Conservation (phyloP, 257 asterid genomes). For the Cruciata laevipes region DNA sequence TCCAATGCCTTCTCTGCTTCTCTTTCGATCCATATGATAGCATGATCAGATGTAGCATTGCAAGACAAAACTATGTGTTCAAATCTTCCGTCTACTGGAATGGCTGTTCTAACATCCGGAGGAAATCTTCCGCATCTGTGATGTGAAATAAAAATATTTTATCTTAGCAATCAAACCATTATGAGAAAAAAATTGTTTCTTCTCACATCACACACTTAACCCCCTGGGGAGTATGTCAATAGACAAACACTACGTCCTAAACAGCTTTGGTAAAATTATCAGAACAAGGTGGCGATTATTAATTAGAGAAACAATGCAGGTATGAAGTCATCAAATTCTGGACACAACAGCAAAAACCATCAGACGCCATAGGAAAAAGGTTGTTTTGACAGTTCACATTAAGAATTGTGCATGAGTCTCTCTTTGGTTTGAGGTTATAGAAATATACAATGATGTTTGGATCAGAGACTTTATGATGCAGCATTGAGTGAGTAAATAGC, state of each 20-base stretch:
- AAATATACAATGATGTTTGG: neutral
- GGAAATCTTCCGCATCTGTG: constrained; percentile 92
- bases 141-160: neutral
- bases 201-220: too few species aligned
- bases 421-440: neutral
- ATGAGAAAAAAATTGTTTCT: neutral
- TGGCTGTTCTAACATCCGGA: constrained; percentile 92
- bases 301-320: neutral
- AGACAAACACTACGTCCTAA: neutral
- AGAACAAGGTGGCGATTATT: neutral
- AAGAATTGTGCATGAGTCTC: neutral
- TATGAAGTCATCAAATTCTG: neutral
- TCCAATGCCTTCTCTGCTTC: constrained; percentile 73
- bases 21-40: constrained; percentile 80
- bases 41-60: constrained; percentile 93
- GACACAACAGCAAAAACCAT: neutral
- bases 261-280: neutral
- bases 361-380: neutral
- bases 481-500: neutral
- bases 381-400: neutral
- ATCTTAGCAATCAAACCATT: neutral
- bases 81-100: constrained; percentile 95
- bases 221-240: too few species aligned
- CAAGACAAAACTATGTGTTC: constrained; percentile 91
- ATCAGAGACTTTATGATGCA: neutral